Percentiles rank a stretch among this genome's conserved stretches.
phyloP scores from a whole-genome alignment of 2,329 filamentous ascomycete species.

The Pseudogymnoascus sp. region DNA sequence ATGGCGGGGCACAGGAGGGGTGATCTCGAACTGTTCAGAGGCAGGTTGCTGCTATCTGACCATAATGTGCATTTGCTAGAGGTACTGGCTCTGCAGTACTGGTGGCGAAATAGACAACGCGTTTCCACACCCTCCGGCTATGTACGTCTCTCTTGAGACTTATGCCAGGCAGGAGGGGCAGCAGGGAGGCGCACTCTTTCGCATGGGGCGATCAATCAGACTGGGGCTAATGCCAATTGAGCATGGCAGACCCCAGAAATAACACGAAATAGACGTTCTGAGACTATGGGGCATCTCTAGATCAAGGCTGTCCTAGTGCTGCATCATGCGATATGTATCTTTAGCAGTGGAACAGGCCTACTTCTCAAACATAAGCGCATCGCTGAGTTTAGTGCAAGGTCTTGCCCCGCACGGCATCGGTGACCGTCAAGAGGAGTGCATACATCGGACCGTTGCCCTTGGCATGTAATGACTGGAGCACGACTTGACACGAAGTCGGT shows the following conservation, averaged over 20 bases:
- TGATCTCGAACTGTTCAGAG: slow-evolving; percentile 27
- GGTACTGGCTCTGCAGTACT: slow-evolving; percentile 24
- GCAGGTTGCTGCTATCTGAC: slow-evolving; percentile 14
- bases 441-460: slow-evolving; percentile 23
- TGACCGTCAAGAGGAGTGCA: slow-evolving; percentile 7
- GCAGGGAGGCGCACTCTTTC: not conserved
- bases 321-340: slow-evolving; percentile 8
- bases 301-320: not conserved
- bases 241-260: slow-evolving; percentile 3
- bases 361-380: slow-evolving; percentile 8
- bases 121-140: slow-evolving; percentile 5
- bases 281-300: slow-evolving; percentile 1
- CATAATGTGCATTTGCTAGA: slow-evolving; percentile 25
- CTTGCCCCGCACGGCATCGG: slow-evolving; percentile 8
- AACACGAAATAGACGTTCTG: slow-evolving; percentile 7
- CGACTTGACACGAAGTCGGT: slow-evolving; percentile 32
- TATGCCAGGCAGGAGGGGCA: not conserved
- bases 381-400: not conserved
- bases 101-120: slow-evolving; percentile 25
- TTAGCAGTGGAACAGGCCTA: not conserved
- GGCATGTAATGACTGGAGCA: slow-evolving; percentile 30
- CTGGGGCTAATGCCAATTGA: slow-evolving; percentile 4
- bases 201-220: slow-evolving; percentile 4
- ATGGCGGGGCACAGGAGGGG: slow-evolving; percentile 31
- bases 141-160: slow-evolving; percentile 2